Evolutionary conservation across 257 asterid species (phyloP), one percentile per base, ranked within the genome.

Genomic region (Linaria vulgaris): DNA sequence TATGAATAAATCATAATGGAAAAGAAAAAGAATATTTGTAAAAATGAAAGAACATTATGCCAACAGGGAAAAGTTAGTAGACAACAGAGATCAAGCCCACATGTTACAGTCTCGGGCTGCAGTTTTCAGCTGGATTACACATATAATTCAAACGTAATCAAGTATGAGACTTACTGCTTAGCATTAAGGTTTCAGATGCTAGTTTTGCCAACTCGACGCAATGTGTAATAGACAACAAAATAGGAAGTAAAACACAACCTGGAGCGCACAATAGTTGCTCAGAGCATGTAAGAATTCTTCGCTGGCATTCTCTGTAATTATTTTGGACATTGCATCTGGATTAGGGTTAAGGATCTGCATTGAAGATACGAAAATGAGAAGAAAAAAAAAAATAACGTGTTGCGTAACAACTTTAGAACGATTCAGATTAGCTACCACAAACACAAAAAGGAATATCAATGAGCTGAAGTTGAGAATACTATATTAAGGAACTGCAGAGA

Each of bases 321-420:
- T 56, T 80, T 87, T 94, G 76, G 99, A 90, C 97, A 94, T 90
- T 59, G 99, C 99, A 77, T 94, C 97, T 31, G 99, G 99, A 73
- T 94, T 94, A 61, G 99, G 99, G 73, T 94, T 94, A 56, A 94
- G 92, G 73, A 94, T 94, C 97, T 94, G 96, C 77, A 69, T 14
- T 63, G 22, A 13, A 62, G 15, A 65, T 1, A 61, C 69, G 43
- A 34, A 10, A 53, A 41, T 17, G 31, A 17, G 58, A 50, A 44
- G 13, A 6, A 69, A 67, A 5, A 65, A 6, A 69, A 67, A 5
- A 65, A 51, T 58, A 31, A 48, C 38, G 66, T 54, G 60, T 63
- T 30, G 10, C 10, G 43, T 41, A 38, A 48, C 58, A 56, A 64
- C 61, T 30, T 71, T 23, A 64, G 25, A 50, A 31, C 24, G 44